These are phyloP conservation scores for Fusarium sp. DNA, from an alignment of 2,329 filamentous ascomycete genomes.

Conservation along the genomic window DNA sequence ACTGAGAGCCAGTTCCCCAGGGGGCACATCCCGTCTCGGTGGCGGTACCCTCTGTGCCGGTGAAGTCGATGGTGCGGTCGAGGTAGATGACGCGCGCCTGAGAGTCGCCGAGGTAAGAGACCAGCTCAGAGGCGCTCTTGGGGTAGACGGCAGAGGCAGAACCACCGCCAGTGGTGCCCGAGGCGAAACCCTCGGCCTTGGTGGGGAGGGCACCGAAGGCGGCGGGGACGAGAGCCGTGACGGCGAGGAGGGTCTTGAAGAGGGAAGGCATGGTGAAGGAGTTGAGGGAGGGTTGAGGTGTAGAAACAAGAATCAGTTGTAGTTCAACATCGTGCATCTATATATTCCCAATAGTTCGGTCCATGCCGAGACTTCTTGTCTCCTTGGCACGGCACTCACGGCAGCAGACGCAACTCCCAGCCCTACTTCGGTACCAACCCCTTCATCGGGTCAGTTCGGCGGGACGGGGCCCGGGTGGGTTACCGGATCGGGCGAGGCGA, in stretches of 20 bases:
- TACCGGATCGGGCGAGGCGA: slow-evolving; percentile 31
- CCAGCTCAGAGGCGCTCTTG: slow-evolving; percentile 65
- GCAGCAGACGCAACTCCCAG: slow-evolving; percentile 17
- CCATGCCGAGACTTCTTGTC: slow-evolving; percentile 6
- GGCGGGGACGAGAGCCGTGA: slow-evolving; percentile 34
- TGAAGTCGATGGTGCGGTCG: slow-evolving; percentile 68
- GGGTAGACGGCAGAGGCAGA: slow-evolving; percentile 66
- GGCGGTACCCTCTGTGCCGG: slow-evolving; percentile 64
- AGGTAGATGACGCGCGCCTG: slow-evolving; percentile 69
- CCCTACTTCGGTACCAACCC: slow-evolving; percentile 13
- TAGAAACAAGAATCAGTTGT: background rate
- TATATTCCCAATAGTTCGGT: background rate
- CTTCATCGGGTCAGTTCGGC: slow-evolving; percentile 6
- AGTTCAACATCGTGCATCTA: slow-evolving; percentile 17
- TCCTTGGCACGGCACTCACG: slow-evolving; percentile 39
- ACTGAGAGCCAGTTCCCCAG: slow-evolving; percentile 63
- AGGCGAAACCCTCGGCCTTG: slow-evolving; percentile 57
- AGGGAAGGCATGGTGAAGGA: slow-evolving; percentile 30
- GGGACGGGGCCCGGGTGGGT: slow-evolving; percentile 7
- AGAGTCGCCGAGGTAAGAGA: slow-evolving; percentile 68
- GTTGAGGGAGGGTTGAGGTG: slow-evolving; percentile 1
- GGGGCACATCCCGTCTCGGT: slow-evolving; percentile 68
- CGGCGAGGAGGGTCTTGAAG: slow-evolving; percentile 36
- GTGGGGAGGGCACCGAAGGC: slow-evolving; percentile 46
- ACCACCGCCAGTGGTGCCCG: slow-evolving; percentile 71